Evolutionary conservation across 768 basidiomycete species (phyloP), one percentile per base, ranked within the genome.

Genomic region (Boletus tomentosulus): DNA sequence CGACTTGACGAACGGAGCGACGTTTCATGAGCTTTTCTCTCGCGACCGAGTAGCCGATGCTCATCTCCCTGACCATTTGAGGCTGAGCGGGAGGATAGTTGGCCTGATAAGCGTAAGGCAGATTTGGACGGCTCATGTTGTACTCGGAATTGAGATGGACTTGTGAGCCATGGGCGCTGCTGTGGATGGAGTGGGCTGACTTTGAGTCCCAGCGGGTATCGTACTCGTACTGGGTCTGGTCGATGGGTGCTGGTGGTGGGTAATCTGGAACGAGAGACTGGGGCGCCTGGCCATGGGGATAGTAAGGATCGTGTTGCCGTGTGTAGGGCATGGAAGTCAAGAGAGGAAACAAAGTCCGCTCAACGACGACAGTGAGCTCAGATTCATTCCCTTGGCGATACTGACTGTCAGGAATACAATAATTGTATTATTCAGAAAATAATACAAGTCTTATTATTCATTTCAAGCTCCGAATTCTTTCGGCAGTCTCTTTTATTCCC

Each of bases 11-110:
- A 41, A 89, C 76, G 37, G 87, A 88, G 49, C 89, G 78, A 41
- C 86, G 83, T 66, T 86, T 89, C 83, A 92, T 83, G 71, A 92
- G 81, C 68, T 89, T 87, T 57, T 92, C 89, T 60, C 82, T 76
- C 42, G 85, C 86, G 41, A 76, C 74, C 25, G 83, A 82, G 71
- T 84, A 92, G 15, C 86, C 87, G 44, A 66, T 72, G 66, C 77
- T 78, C 56, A 68, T 72, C 44, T 70, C 75, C 56, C 76, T 74
- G 48, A 77, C 72, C 64, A 81, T 71, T 9, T 80, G 83, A 22
- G 74, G 65, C 39, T 77, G 78, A 30, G 69, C 60, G 25, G 86
- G 86, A n/a, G 85, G 86, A 66, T 87, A 86, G 58, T 86, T 78
- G 49, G 68, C 67, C 45, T 64, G 70, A 43, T 62, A 62, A 7